Evolutionary conservation across 208 protist genomes (phyloP).

Genomic region (Vickermania ingenoplastis): DNA sequence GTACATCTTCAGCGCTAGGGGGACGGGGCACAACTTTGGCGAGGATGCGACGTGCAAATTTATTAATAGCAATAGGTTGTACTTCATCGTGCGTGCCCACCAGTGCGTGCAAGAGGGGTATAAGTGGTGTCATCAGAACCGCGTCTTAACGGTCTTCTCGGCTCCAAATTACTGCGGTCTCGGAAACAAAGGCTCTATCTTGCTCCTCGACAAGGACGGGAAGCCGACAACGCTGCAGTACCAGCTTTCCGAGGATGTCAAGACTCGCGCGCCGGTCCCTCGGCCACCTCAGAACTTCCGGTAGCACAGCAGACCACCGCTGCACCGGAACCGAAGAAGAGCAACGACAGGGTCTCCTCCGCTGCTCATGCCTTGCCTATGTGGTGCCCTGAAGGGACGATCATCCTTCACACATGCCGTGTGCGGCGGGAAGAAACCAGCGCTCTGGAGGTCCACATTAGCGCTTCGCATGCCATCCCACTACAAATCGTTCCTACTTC

Average conservation of each 20-base stretch:
- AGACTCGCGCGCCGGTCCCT: not conserved
- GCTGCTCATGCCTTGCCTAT: too few relatives aligned
- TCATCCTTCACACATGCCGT: too few relatives aligned
- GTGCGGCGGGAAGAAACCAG: too few relatives aligned
- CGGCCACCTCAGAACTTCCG: constrained; percentile 3
- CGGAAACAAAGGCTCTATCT: constrained; percentile 98
- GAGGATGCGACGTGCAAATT: constrained; percentile 96
- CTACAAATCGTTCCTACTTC: too few relatives aligned
- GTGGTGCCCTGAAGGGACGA: too few relatives aligned
- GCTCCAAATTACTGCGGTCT: constrained; percentile 99
- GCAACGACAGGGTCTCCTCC: too few relatives aligned
- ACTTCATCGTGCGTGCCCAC: constrained; percentile 98
- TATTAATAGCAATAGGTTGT: constrained; percentile 93
- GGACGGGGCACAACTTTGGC: constrained; percentile 98
- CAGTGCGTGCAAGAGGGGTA: constrained; percentile 97
- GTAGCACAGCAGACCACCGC: not conserved
- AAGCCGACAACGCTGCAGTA: constrained; percentile 59
- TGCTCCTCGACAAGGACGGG: constrained; percentile 44
- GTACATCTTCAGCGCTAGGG: constrained; percentile 96
- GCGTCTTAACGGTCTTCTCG: constrained; percentile 99
- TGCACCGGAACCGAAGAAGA: too few relatives aligned
- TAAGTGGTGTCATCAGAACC: constrained; percentile 97
- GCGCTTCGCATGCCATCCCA: too few relatives aligned
- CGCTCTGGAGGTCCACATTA: too few relatives aligned
- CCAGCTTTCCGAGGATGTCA: constrained; percentile 12